These are phyloP conservation scores for Yamadazyma sp. DNA, from an alignment of 1,139 yeast species.

Conservation along the genomic window DNA sequence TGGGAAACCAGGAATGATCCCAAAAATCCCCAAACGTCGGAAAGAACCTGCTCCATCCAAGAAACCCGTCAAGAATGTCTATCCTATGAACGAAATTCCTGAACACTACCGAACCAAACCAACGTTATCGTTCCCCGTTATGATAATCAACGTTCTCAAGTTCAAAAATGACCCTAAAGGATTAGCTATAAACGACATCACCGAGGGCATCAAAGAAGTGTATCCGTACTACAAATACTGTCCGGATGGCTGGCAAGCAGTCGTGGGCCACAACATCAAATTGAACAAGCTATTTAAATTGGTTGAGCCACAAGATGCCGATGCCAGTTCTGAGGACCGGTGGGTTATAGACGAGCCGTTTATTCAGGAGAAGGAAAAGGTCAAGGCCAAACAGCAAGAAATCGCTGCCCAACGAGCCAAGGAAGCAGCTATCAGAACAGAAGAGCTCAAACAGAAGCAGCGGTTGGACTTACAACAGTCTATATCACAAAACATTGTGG, in stretches of 20 bases:
- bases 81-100: constrained; percentile 77
- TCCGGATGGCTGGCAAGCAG: constrained; percentile 97
- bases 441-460: constrained; percentile 48
- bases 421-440: constrained; percentile 54
- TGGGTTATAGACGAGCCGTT: constrained; percentile 90
- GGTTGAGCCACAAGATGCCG: constrained; percentile 27
- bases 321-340: constrained; percentile 86
- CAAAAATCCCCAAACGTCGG: constrained; percentile 47
- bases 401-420: constrained; percentile 57
- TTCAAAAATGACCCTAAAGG: constrained; percentile 65
- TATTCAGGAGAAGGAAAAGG: constrained; percentile 76
- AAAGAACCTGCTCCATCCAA: constrained; percentile 21
- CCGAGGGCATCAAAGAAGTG: constrained; percentile 79
- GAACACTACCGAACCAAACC: constrained; percentile 85
- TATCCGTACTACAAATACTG: constrained; percentile 92
- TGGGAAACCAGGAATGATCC: constrained; percentile 30
- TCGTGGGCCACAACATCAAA: constrained; percentile 85
- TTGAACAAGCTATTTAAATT: constrained; percentile 81
- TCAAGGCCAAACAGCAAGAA: constrained; percentile 67
- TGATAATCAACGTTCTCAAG: constrained; percentile 77
- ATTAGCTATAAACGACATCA: constrained; percentile 80
- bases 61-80: constrained; percentile 57
- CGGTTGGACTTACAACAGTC: constrained; percentile 32
- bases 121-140: constrained; percentile 69
- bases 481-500: constrained; percentile 25